Percentiles rank a stretch among this genome's conserved stretches.
These are phyloP conservation scores for Tylopilus sp. DNA, from an alignment of 1,284 basidiomycete genomes.

Conservation along the genomic window DNA sequence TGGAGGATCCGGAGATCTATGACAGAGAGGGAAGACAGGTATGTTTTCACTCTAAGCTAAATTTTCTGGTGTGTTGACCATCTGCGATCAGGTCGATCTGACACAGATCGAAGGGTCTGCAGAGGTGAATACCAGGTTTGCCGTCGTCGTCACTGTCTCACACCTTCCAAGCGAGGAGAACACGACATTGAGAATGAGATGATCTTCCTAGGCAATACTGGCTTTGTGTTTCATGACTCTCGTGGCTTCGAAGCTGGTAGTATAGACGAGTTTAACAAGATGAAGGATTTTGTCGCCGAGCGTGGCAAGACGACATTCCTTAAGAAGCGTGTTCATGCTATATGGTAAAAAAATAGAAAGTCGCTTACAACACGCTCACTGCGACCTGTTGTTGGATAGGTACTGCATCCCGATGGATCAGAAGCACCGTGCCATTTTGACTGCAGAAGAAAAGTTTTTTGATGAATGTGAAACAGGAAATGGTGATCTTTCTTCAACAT, in stretches of 20 bases:
- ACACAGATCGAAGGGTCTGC: not conserved
- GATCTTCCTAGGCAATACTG: not conserved
- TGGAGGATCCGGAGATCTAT: too few relatives aligned
- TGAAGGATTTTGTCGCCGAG: too few relatives aligned
- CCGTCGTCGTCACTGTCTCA: too few relatives aligned
- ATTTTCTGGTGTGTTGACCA: not conserved
- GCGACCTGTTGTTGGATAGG: not conserved
- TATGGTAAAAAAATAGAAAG: not conserved
- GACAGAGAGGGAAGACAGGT: not conserved
- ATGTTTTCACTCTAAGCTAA: not conserved
- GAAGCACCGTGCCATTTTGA: too few relatives aligned
- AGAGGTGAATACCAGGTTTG: not conserved
- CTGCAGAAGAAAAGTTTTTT: too few relatives aligned
- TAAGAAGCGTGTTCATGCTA: too few relatives aligned
- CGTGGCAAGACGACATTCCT: too few relatives aligned
- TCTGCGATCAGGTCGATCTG: not conserved
- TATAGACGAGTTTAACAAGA: too few relatives aligned
- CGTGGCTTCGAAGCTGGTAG: not conserved
- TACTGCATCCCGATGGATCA: not conserved
- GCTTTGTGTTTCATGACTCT: not conserved
- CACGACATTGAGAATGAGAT: not conserved
- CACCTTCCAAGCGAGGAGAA: too few relatives aligned
- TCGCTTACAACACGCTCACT: not conserved
- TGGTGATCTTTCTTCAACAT: too few relatives aligned
- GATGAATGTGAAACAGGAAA: too few relatives aligned